Conservation (phyloP, 768 basidiomycete genomes). For the Lactifluus echinatus region DNA sequence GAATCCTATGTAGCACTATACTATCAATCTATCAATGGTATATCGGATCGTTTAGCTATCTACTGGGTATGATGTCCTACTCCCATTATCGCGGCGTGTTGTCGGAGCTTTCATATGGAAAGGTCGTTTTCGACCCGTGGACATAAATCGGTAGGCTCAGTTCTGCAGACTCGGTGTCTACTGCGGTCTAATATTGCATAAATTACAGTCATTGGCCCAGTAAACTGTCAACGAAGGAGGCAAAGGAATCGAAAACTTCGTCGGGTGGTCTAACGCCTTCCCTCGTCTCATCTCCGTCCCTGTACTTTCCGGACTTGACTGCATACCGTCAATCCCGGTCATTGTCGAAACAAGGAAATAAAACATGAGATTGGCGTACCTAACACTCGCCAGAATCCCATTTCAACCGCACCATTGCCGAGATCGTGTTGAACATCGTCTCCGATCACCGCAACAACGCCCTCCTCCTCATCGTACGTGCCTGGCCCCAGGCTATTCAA, state of each 20-base stretch:
- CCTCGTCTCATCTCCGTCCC: conserved; percentile 46
- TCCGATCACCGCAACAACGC: conserved; percentile 47
- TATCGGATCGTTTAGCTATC: too few relatives aligned
- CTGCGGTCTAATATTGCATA: neutral
- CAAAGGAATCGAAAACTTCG: conserved; percentile 46
- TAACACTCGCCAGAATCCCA: conserved; percentile 54
- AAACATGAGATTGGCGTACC: conserved; percentile 33
- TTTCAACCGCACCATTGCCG: conserved; percentile 49
- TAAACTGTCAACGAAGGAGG: conserved; percentile 44
- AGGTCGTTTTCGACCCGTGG: conserved; percentile 75
- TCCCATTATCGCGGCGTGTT: too few relatives aligned
- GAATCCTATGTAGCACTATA: too few relatives aligned
- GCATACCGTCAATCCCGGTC: conserved; percentile 10
- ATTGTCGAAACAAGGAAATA: neutral
- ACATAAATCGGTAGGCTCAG: conserved; percentile 14
- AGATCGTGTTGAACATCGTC: conserved; percentile 62
- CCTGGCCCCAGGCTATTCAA: conserved; percentile 35
- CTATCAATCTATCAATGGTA: too few relatives aligned
- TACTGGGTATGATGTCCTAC: too few relatives aligned
- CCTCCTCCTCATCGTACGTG: conserved; percentile 20
- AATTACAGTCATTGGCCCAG: conserved; percentile 17
- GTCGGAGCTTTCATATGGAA: too few relatives aligned
- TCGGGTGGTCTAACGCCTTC: conserved; percentile 37
- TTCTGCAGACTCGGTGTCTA: neutral
- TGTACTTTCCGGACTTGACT: conserved; percentile 68